These are phyloP conservation scores for Trichoderma reesei DNA, from an alignment of 495 filamentous ascomycete genomes.

Conservation along the genomic window DNA sequence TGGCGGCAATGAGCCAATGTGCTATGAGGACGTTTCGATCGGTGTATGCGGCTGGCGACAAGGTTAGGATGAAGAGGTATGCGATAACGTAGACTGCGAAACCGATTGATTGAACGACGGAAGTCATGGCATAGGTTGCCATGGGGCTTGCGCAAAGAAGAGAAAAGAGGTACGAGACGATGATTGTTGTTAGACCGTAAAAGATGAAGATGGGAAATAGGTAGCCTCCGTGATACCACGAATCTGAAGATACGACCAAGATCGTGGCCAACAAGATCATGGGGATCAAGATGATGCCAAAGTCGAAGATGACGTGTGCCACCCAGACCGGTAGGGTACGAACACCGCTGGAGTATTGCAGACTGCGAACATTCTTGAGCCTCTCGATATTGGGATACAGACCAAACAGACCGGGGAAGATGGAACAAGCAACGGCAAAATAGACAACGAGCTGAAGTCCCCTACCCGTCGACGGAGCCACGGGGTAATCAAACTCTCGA, in stretches of 20 bases:
- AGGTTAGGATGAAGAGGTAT: slow-evolving; percentile 52
- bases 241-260: slow-evolving; percentile 44
- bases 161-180: slow-evolving; percentile 61
- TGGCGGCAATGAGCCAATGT: slow-evolving; percentile 51
- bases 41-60: slow-evolving; percentile 43
- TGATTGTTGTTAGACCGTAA: slow-evolving; percentile 56
- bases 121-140: slow-evolving; percentile 61
- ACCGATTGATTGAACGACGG: slow-evolving; percentile 53
- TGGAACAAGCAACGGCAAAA: slow-evolving; percentile 56
- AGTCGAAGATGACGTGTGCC: slow-evolving; percentile 64
- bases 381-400: slow-evolving; percentile 68
- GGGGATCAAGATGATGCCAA: slow-evolving; percentile 47
- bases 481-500: slow-evolving; percentile 55
- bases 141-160: slow-evolving; percentile 59
- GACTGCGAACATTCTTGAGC: slow-evolving; percentile 54
- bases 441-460: slow-evolving; percentile 60
- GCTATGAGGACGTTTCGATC: slow-evolving; percentile 44
- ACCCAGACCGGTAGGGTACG: slow-evolving; percentile 56
- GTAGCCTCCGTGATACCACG: slow-evolving; percentile 59
- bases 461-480: slow-evolving; percentile 45
- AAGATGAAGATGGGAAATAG: slow-evolving; percentile 62
- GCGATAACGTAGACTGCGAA: slow-evolving; percentile 64
- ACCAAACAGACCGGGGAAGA: slow-evolving; percentile 65
- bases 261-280: slow-evolving; percentile 50
- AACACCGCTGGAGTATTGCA: slow-evolving; percentile 72